Percentiles rank a stretch among this genome's conserved stretches.
Evolutionary conservation across 768 basidiomycete species (phyloP).

Genomic region (Butyriboletus loyo): DNA sequence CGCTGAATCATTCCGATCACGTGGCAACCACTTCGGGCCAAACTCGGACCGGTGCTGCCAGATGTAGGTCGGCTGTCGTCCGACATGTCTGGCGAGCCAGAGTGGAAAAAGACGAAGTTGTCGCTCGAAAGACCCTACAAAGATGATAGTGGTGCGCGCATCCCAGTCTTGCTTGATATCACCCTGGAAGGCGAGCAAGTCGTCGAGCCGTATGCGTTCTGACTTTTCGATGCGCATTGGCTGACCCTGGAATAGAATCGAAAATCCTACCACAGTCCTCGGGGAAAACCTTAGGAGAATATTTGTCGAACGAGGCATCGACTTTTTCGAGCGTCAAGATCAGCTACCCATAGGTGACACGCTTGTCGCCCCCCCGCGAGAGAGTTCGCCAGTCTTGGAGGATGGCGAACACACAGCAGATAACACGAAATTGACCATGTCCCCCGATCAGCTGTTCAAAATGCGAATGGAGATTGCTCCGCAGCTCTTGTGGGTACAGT

Average conservation of each 20-base stretch:
- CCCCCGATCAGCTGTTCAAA: slow-evolving; percentile 65
- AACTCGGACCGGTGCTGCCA: neutral
- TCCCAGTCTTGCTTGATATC: slow-evolving; percentile 68
- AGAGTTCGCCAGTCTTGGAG: slow-evolving; percentile 24
- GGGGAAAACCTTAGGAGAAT: slow-evolving; percentile 66
- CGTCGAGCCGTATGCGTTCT: slow-evolving; percentile 62
- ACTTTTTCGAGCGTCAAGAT: slow-evolving; percentile 65
- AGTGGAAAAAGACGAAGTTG: slow-evolving; percentile 60
- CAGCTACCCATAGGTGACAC: slow-evolving; percentile 19
- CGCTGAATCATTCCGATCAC: slow-evolving; percentile 19
- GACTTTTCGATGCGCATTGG: slow-evolving; percentile 1
- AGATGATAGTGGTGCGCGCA: slow-evolving; percentile 63
- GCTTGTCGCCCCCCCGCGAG: slow-evolving; percentile 25
- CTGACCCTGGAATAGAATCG: slow-evolving; percentile 40
- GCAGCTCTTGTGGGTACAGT: slow-evolving; percentile 63
- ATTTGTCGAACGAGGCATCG: slow-evolving; percentile 67
- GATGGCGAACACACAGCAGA: slow-evolving; percentile 31
- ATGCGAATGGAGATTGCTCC: slow-evolving; percentile 72
- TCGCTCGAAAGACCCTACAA: slow-evolving; percentile 81
- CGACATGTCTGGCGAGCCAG: slow-evolving; percentile 33
- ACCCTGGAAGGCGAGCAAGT: slow-evolving; percentile 63
- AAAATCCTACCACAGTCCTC: slow-evolving; percentile 55
- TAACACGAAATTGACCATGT: slow-evolving; percentile 49
- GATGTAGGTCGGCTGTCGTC: neutral
- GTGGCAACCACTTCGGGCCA: slow-evolving; percentile 15